phyloP scores from a whole-genome alignment of 331 rosid genomes.

The Prunus yedoensis region DNA sequence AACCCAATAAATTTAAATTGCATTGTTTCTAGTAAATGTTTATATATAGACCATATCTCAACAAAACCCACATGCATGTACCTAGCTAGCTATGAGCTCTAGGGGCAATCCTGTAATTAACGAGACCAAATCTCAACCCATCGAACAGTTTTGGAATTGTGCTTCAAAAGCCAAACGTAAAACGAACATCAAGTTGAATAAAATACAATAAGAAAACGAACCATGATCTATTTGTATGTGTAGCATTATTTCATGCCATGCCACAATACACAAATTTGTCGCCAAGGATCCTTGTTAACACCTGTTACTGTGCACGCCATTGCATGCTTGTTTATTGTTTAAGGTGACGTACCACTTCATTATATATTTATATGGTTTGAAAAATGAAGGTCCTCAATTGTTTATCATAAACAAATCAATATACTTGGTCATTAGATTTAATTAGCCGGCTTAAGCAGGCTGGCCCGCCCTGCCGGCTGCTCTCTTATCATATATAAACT shows the following conservation, averaged over 20 bases:
- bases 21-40: too few relatives aligned
- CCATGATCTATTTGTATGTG: neutral
- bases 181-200: neutral
- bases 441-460: neutral
- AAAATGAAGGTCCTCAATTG: neutral
- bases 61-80: neutral
- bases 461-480: neutral
- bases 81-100: neutral
- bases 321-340: neutral
- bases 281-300: conserved; percentile 8
- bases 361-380: neutral
- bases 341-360: neutral
- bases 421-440: neutral
- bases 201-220: neutral
- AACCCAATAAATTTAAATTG: neutral
- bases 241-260: neutral
- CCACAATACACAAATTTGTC: conserved; percentile 10
- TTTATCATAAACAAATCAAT: neutral
- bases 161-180: conserved; percentile 5
- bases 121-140: conserved; percentile 5
- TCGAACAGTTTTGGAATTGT: neutral
- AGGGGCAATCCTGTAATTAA: neutral
- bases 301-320: neutral
- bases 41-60: neutral
- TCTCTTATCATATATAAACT: neutral